These are phyloP conservation scores for Pseudogymnoascus sp. DNA, from an alignment of 2,329 filamentous ascomycete species.

Conservation along the genomic window DNA sequence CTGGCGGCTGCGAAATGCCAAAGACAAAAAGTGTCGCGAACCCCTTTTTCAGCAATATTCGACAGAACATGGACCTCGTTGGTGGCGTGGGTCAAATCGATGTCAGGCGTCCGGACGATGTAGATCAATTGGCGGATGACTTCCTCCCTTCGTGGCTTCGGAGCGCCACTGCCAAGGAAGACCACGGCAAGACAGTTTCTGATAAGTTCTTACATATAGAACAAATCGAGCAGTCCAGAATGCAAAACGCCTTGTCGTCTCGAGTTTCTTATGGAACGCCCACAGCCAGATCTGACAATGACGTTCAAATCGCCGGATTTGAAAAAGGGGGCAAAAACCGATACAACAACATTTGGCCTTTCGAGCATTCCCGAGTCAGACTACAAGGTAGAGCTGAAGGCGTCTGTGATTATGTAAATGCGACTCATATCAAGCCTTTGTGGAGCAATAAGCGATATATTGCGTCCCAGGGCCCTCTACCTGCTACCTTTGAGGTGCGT, in stretches of 20 bases:
- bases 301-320: constrained; percentile 76
- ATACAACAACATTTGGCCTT: constrained; percentile 96
- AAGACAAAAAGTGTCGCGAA: constrained; percentile 61
- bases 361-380: constrained; percentile 84
- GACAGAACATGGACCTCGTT: constrained; percentile 91
- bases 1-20: constrained; percentile 82
- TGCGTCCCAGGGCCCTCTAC: constrained; percentile 87
- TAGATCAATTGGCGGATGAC: constrained; percentile 39
- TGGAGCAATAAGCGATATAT: constrained; percentile 90
- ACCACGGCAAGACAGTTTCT: constrained; percentile 74
- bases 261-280: constrained; percentile 50
- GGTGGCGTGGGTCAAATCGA: constrained; percentile 83
- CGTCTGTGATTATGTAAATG: constrained; percentile 90
- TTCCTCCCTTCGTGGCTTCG: constrained; percentile 69
- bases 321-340: constrained; percentile 94
- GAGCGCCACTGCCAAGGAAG: constrained; percentile 54
- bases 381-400: constrained; percentile 60
- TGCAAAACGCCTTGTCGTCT: constrained; percentile 70
- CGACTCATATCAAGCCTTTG: constrained; percentile 73
- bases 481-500: constrained; percentile 79
- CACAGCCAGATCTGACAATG: constrained; percentile 18
- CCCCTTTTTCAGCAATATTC: constrained; percentile 92
- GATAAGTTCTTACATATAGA: constrained; percentile 82
- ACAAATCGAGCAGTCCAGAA: constrained; percentile 78
- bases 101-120: constrained; percentile 48